Base-by-base conservation (phyloP, 2,329 filamentous ascomycete genomes). In the Byssothecium circinans region DNA sequence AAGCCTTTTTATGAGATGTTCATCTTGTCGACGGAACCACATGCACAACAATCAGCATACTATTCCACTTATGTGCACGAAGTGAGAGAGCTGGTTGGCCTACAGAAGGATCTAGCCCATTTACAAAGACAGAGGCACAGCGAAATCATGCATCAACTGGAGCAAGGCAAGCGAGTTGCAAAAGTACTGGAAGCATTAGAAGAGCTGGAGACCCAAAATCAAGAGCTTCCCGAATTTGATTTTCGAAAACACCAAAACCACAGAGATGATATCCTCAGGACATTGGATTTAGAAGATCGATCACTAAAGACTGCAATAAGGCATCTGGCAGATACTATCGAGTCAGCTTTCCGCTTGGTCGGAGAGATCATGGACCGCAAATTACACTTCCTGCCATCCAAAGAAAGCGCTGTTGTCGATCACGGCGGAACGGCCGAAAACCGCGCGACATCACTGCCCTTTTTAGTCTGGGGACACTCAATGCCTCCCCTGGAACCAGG, bases 181-280 rank as follows among this genome's bases (percentile, higher is more conserved):
- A 37, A 22, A 18, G 14, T 37, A 19, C 18, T 37, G 14, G 18
- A 19, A 14, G 15, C 34, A 6, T 6, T 37, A 6, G 34, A 33
- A 33, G 14, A 33, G 14, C 14, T 33, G 30, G 30, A 33, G 14
- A 17, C 30, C 12, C 15, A 33, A n/a, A 33, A 33, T 17, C 5
- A 33, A 33, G 30, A 33, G 34, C 11, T 35, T 10, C 23, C 23
- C 5, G 23, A 25, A 10, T 25, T 25, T 25, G 23, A 25, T 25
- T 25, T 25, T 25, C 23, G 23, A 25, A 25, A 25, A 10, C 10
- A 45, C 18, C 25, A 35, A 38, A 15, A 12, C 6, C 33, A 45
- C 34, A 45, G 42, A 19, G 42, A 45, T 17, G 42, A 33, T 29
- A 29, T 45, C 22, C 20, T 45, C n/a, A 45, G 30, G 17, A 20